Percentiles rank a stretch among this genome's conserved stretches.
These are phyloP conservation scores for Pontederia crassipes DNA, from an alignment of 176 grass and related monocot genomes.

Conservation along the genomic window DNA sequence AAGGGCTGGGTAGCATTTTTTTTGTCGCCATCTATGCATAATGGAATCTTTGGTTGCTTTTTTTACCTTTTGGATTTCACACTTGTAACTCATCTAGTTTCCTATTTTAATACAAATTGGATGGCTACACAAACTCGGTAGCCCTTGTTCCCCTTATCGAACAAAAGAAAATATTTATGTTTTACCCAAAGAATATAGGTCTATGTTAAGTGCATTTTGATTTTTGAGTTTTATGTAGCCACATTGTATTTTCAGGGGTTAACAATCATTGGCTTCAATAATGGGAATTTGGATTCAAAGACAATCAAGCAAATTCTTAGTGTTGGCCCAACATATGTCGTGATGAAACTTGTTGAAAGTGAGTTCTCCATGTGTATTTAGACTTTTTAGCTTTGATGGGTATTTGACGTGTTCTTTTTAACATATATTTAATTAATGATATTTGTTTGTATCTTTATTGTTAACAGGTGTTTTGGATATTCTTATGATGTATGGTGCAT, in stretches of 20 bases:
- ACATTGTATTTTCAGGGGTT: slow-evolving; percentile 37
- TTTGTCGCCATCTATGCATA: too few species aligned
- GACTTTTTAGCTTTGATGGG: too few species aligned
- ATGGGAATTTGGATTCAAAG: slow-evolving; percentile 34
- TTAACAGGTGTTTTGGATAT: slow-evolving; percentile 68
- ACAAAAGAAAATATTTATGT: too few species aligned
- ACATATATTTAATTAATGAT: slow-evolving; percentile 2
- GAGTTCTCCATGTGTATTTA: slow-evolving; percentile 11
- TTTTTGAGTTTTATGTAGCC: background rate
- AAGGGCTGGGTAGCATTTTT: too few species aligned
- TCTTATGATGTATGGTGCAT: slow-evolving; percentile 95
- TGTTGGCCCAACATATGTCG: slow-evolving; percentile 74
- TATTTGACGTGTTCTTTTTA: slow-evolving; percentile 5
- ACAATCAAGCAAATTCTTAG: slow-evolving; percentile 60
- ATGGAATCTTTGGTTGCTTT: too few species aligned
- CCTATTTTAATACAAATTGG: too few species aligned
- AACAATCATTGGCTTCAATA: slow-evolving; percentile 84
- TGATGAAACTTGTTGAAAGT: slow-evolving; percentile 84
- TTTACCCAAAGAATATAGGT: background rate
- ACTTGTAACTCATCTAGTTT: too few species aligned
- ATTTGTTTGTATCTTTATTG: background rate
- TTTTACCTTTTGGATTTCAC: too few species aligned
- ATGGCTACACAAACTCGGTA: too few species aligned
- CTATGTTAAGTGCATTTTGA: background rate
- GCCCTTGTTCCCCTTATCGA: too few species aligned